These are phyloP conservation scores for Micractinium conductrix DNA, from an alignment of 139 green algal species.

Conservation along the genomic window DNA sequence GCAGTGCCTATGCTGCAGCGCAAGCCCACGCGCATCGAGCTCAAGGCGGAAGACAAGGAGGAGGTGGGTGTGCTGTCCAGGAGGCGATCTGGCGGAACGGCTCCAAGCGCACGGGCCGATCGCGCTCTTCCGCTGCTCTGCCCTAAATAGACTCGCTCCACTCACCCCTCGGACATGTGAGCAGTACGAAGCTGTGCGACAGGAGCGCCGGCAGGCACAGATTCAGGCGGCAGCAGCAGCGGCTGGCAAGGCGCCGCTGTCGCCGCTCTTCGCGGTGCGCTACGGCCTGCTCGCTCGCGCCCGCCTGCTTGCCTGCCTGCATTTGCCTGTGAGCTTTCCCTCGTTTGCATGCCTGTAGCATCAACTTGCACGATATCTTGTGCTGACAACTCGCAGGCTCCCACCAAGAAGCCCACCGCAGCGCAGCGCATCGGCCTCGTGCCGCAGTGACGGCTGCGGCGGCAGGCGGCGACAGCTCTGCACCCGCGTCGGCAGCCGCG, in stretches of 20 bases:
- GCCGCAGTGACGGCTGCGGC: constrained; percentile 14
- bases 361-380: neutral
- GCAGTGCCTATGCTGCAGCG: constrained; percentile 72
- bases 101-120: neutral
- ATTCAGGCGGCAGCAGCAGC: constrained; percentile 11
- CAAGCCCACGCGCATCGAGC: constrained; percentile 87
- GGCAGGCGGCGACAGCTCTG: neutral
- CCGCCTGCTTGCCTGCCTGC: neutral
- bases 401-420: constrained; percentile 32
- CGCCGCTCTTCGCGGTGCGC: constrained; percentile 30
- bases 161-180: neutral
- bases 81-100: no score
- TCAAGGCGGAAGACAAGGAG: constrained; percentile 86
- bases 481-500: neutral
- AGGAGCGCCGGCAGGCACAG: constrained; percentile 27
- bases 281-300: neutral
- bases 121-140: neutral
- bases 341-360: neutral
- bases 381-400: neutral
- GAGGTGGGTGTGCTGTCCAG: constrained; percentile 58
- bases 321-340: neutral
- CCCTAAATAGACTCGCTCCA: no score
- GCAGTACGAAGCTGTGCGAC: constrained; percentile 42
- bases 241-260: constrained; percentile 40
- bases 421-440: constrained; percentile 42